A percentile compares a stretch with the other conserved stretches of the same genome.
Evolutionary conservation across 495 filamentous ascomycete genomes (phyloP).

Genomic region (Lophium mytilinum): DNA sequence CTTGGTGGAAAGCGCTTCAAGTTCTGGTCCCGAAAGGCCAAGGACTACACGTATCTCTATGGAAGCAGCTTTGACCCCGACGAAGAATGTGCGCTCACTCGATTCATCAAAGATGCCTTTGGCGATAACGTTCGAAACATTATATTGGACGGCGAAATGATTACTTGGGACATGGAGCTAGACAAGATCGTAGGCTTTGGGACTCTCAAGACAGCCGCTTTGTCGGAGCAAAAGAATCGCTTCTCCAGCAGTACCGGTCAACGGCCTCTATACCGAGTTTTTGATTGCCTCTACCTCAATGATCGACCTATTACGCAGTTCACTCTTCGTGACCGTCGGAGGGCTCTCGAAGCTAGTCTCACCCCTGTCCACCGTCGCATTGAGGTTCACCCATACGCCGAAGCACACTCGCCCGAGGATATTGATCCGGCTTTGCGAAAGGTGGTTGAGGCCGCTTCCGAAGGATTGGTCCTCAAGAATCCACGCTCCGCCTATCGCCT

Average conservation of each 20-base stretch:
- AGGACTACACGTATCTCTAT: conserved; percentile 95
- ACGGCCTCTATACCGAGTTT: conserved; percentile 76
- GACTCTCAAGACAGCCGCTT: conserved; percentile 83
- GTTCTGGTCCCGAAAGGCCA: conserved; percentile 95
- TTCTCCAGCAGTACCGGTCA: conserved; percentile 51
- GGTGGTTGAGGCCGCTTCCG: conserved; percentile 79
- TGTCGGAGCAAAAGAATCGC: conserved; percentile 73
- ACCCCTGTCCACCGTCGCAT: conserved; percentile 61
- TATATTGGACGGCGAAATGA: conserved; percentile 96
- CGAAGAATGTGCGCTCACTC: conserved; percentile 67
- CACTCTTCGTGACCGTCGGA: conserved; percentile 71
- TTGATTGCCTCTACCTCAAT: conserved; percentile 88
- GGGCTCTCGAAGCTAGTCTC: conserved; percentile 61
- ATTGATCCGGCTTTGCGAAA: conserved; percentile 72
- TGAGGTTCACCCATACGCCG: conserved; percentile 70
- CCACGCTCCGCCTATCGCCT: conserved; percentile 77
- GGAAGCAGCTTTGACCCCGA: conserved; percentile 72
- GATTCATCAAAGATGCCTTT: conserved; percentile 74
- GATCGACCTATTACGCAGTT: conserved; percentile 70
- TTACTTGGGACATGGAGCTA: conserved; percentile 90
- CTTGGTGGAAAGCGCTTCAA: conserved; percentile 66
- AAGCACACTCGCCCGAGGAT: conserved; percentile 56
- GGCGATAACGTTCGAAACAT: conserved; percentile 67
- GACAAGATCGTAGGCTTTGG: conserved; percentile 84
- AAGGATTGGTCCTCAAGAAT: conserved; percentile 92